phyloP scores from a whole-genome alignment of 805 yeast species.

The Lipomyces yamanashiensis region DNA sequence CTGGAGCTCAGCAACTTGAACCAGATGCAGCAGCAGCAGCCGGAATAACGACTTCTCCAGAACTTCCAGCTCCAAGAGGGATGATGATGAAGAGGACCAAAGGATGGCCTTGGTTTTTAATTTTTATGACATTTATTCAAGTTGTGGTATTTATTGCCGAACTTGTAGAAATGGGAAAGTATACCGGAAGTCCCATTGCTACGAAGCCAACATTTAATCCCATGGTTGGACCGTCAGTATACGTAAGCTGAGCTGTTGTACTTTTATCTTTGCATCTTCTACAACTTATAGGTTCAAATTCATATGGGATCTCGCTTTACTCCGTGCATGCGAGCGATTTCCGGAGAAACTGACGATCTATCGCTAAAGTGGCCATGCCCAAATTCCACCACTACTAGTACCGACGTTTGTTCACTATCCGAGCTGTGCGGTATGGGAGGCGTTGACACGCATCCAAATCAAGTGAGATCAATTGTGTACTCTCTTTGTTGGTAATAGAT shows the following conservation, averaged over 20 bases:
- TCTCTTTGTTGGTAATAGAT: neutral
- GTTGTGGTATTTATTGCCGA: conserved; percentile 65
- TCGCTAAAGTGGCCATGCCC: conserved; percentile 65
- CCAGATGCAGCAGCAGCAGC: conserved; percentile 13
- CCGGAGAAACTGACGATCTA: conserved; percentile 55
- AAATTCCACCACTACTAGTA: conserved; percentile 59
- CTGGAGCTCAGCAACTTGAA: conserved; percentile 9
- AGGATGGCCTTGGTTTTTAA: conserved; percentile 42
- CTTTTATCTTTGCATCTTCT: neutral
- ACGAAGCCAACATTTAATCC: conserved; percentile 76
- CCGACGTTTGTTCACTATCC: conserved; percentile 60
- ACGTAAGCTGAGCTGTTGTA: conserved; percentile 46
- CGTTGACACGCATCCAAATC: conserved; percentile 58
- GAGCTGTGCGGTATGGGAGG: conserved; percentile 68
- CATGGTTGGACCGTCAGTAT: conserved; percentile 76
- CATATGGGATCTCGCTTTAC: conserved; percentile 72
- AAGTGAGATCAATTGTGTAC: conserved; percentile 38
- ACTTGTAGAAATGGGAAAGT: conserved; percentile 57
- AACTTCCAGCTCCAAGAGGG: neutral
- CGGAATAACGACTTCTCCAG: conserved; percentile 4
- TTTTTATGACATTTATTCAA: conserved; percentile 45
- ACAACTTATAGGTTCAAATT: conserved; percentile 48
- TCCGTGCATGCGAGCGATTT: conserved; percentile 67
- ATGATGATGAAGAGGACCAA: neutral
- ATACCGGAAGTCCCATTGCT: conserved; percentile 69